Conservation (phyloP, 768 basidiomycete genomes). For the Boletus rex-veris region DNA sequence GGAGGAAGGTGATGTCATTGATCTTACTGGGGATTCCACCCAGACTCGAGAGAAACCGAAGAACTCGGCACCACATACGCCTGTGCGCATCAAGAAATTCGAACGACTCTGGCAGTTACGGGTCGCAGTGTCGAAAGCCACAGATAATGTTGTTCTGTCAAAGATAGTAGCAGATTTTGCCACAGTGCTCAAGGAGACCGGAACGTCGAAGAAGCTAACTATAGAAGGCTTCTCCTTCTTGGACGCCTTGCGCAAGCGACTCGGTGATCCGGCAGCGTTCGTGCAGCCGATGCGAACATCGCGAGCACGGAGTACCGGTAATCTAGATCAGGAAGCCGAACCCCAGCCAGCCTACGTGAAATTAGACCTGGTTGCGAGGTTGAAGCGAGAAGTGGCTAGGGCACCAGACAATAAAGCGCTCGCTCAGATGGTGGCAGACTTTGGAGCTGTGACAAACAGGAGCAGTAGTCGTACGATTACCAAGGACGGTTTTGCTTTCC, state of each 20-base stretch:
- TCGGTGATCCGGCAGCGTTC: slow-evolving; percentile 64
- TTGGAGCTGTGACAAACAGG: slow-evolving; percentile 64
- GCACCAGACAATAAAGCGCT: slow-evolving; percentile 55
- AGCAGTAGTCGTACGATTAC: slow-evolving; percentile 69
- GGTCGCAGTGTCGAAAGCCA: slow-evolving; percentile 40
- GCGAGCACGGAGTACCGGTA: slow-evolving; percentile 39
- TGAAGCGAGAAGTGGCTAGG: slow-evolving; percentile 50
- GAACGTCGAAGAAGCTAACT: slow-evolving; percentile 62
- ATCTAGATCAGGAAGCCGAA: slow-evolving; percentile 37
- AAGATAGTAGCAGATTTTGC: slow-evolving; percentile 56
- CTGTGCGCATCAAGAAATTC: slow-evolving; percentile 40
- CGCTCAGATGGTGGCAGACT: slow-evolving; percentile 64
- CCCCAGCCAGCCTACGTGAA: slow-evolving; percentile 52
- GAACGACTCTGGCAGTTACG: slow-evolving; percentile 48
- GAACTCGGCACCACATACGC: slow-evolving; percentile 28
- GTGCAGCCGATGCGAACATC: slow-evolving; percentile 49
- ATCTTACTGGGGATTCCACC: slow-evolving; percentile 39
- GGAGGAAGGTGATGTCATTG: slow-evolving; percentile 36
- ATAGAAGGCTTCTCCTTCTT: slow-evolving; percentile 70
- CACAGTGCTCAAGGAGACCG: slow-evolving; percentile 54
- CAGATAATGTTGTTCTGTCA: slow-evolving; percentile 55
- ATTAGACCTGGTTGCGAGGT: slow-evolving; percentile 54
- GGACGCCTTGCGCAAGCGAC: slow-evolving; percentile 65
- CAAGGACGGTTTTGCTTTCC: slow-evolving; percentile 71
- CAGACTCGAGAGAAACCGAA: slow-evolving; percentile 15